Percentiles rank a stretch among this genome's conserved stretches.
phyloP scores from a whole-genome alignment of 768 basidiomycete genomes.

The Leccinum subtestaceum region DNA sequence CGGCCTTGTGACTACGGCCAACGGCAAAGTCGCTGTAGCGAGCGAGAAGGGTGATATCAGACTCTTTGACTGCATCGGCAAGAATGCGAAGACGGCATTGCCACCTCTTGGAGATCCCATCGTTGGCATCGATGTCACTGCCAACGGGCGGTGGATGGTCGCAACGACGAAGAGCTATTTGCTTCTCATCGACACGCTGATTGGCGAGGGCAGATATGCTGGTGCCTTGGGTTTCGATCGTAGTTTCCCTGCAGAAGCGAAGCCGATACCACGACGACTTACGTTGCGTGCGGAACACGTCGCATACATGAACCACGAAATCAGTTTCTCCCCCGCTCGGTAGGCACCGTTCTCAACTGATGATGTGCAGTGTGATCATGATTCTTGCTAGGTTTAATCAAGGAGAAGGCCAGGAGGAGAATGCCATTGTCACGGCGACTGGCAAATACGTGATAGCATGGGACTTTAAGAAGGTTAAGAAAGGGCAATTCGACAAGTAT shows the following conservation, averaged over 20 bases:
- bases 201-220: constrained; percentile 84
- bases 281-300: constrained; percentile 90
- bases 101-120: constrained; percentile 96
- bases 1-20: constrained; percentile 82
- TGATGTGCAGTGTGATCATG: neutral
- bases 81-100: constrained; percentile 97
- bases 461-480: constrained; percentile 97
- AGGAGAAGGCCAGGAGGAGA: constrained; percentile 84
- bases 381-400: constrained; percentile 75
- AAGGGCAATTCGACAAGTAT: constrained; percentile 86
- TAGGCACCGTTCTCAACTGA: constrained; percentile 31
- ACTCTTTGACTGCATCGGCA: constrained; percentile 92
- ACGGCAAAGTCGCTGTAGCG: constrained; percentile 87
- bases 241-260: constrained; percentile 91
- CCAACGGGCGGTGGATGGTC: constrained; percentile 91
- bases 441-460: constrained; percentile 92
- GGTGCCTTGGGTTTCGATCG: constrained; percentile 89
- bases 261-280: constrained; percentile 86
- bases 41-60: constrained; percentile 97
- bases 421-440: constrained; percentile 92
- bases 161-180: constrained; percentile 95
- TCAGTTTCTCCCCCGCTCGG: constrained; percentile 94
- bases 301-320: constrained; percentile 86
- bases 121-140: constrained; percentile 89
- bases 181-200: constrained; percentile 90